Conservation (phyloP, 2,329 filamentous ascomycete genomes). For the Penicillium sp. region DNA sequence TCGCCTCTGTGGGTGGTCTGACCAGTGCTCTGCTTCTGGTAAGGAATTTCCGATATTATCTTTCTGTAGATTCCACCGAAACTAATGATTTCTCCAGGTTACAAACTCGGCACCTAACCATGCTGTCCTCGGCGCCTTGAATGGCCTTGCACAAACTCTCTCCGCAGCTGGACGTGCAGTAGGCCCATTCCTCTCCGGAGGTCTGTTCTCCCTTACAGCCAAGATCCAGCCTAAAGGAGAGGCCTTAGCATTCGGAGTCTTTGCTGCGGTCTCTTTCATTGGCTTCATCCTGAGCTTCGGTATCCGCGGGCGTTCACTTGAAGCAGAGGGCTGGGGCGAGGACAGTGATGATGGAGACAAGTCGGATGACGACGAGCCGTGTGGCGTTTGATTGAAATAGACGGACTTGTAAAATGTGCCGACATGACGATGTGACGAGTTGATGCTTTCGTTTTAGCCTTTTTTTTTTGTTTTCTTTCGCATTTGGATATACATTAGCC, state of each 20-base stretch:
- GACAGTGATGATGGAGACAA: slow-evolving; percentile 43
- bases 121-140: slow-evolving; percentile 81
- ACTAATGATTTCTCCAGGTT: slow-evolving; percentile 55
- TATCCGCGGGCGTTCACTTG: slow-evolving; percentile 63
- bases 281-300: slow-evolving; percentile 78
- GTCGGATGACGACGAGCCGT: slow-evolving; percentile 47
- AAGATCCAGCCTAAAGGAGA: slow-evolving; percentile 76
- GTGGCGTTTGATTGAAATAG: slow-evolving; percentile 6
- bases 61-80: not conserved
- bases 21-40: slow-evolving; percentile 86
- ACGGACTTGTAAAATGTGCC: not conserved
- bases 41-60: slow-evolving; percentile 35
- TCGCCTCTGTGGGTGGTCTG: slow-evolving; percentile 82
- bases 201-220: slow-evolving; percentile 76
- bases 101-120: slow-evolving; percentile 89
- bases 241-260: slow-evolving; percentile 79
- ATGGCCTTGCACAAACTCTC: slow-evolving; percentile 89
- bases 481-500: slow-evolving; percentile 15
- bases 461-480: not conserved
- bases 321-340: slow-evolving; percentile 56
- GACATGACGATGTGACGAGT: slow-evolving; percentile 18
- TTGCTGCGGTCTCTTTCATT: slow-evolving; percentile 75
- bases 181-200: slow-evolving; percentile 84
- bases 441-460: slow-evolving; percentile 11
- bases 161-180: slow-evolving; percentile 85